phyloP scores from a whole-genome alignment of 805 yeast genomes.

The Metschnikowia amazonensis region DNA sequence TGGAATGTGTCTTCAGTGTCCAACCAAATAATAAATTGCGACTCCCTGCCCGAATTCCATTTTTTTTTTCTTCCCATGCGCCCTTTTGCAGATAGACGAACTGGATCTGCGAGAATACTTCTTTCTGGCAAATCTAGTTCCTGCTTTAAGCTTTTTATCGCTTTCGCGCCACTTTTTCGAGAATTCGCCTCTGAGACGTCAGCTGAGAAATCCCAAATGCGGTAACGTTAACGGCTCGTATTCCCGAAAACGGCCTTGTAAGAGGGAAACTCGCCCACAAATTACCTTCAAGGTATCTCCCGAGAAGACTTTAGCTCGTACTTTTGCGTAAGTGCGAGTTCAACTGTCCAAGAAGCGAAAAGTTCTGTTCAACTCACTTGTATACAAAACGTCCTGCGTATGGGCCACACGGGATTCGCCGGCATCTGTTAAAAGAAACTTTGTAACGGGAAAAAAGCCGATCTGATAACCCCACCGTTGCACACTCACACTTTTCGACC shows the following conservation, averaged over 20 bases:
- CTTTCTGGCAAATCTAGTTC: background rate
- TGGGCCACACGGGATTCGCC: too few relatives aligned
- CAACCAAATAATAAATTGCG: background rate
- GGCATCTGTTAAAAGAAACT: background rate
- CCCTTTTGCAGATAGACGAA: conserved; percentile 1
- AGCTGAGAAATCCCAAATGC: background rate
- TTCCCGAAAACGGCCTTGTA: background rate
- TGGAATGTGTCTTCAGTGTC: background rate
- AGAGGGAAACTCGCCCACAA: too few relatives aligned
- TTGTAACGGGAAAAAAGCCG: background rate
- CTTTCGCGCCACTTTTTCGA: background rate
- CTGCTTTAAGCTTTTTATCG: background rate
- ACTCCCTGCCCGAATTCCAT: background rate
- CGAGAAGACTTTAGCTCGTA: background rate
- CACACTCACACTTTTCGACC: too few relatives aligned
- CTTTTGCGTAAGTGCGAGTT: background rate
- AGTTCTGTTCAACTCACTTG: background rate
- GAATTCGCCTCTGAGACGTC: background rate
- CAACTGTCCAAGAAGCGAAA: background rate
- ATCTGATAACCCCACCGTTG: too few relatives aligned
- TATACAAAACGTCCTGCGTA: background rate
- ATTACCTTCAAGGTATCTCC: too few relatives aligned
- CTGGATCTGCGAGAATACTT: background rate
- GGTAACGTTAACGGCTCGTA: background rate
- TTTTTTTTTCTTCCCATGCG: conserved; percentile 3